These are phyloP conservation scores for Nicotiana obtusifolia DNA, from an alignment of 257 asterid genomes.

Conservation along the genomic window DNA sequence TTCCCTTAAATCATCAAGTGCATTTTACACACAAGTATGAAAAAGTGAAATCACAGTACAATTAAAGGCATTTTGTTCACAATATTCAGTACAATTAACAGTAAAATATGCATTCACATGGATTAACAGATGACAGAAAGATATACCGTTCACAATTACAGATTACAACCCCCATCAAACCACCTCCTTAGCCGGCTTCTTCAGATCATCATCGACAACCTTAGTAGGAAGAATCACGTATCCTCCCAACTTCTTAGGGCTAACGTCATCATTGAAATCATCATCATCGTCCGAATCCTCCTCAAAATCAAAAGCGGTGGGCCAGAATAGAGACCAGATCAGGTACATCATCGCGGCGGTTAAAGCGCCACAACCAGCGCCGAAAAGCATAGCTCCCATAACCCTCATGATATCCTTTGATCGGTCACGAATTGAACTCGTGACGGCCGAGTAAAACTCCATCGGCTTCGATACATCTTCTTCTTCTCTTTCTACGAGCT, in stretches of 20 bases:
- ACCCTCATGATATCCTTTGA: slow-evolving; percentile 73
- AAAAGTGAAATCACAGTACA: background rate
- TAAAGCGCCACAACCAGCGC: slow-evolving; percentile 71
- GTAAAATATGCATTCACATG: background rate
- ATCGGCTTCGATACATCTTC: slow-evolving; percentile 9
- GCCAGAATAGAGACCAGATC: slow-evolving; percentile 55
- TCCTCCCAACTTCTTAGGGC: slow-evolving; percentile 48
- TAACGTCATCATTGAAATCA: slow-evolving; percentile 22
- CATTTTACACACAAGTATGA: background rate
- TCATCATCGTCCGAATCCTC: slow-evolving; percentile 45
- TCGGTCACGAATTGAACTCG: slow-evolving; percentile 58
- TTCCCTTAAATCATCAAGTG: background rate
- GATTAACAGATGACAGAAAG: background rate
- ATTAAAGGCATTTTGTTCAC: background rate
- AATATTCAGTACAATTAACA: background rate
- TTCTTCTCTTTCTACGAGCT: background rate
- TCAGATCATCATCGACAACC: slow-evolving; percentile 38
- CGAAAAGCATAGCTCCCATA: slow-evolving; percentile 65
- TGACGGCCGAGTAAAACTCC: slow-evolving; percentile 46
- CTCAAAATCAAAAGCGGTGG: slow-evolving; percentile 34
- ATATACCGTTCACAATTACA: background rate
- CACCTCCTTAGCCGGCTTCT: slow-evolving; percentile 47
- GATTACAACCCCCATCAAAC: slow-evolving; percentile 28
- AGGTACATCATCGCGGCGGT: slow-evolving; percentile 61
- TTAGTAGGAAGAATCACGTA: slow-evolving; percentile 38